Percentiles rank a stretch among this genome's conserved stretches.
Evolutionary conservation across 1,139 yeast genomes (phyloP).

Genomic region (Ashbya aceris): DNA sequence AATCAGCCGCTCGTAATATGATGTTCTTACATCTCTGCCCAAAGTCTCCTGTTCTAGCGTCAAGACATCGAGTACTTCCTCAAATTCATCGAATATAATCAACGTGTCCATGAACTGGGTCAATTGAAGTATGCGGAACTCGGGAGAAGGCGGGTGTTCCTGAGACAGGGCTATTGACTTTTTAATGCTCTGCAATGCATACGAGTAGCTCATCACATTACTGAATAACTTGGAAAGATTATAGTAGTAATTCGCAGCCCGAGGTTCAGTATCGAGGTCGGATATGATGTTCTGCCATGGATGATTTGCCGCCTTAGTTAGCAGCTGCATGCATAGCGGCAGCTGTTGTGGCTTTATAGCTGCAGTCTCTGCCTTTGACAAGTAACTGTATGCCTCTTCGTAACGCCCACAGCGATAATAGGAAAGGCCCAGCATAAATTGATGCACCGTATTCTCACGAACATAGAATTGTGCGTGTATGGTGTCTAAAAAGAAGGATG

Average conservation of each 20-base stretch:
- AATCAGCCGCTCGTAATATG: conserved; percentile 22
- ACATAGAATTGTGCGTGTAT: conserved; percentile 18
- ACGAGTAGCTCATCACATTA: conserved; percentile 12
- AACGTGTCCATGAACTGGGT: conserved; percentile 22
- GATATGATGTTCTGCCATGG: conserved; percentile 21
- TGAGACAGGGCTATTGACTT: conserved; percentile 23
- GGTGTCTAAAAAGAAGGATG: conserved; percentile 11
- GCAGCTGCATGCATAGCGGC: conserved; percentile 16
- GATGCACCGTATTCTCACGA: conserved; percentile 16
- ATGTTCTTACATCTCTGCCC: conserved; percentile 14
- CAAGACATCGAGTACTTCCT: conserved; percentile 26
- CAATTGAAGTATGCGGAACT: conserved; percentile 20
- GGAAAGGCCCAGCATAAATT: conserved; percentile 23
- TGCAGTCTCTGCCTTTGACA: conserved; percentile 5
- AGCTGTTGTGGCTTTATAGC: conserved; percentile 15
- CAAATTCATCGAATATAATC: conserved; percentile 20
- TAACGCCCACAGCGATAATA: conserved; percentile 21
- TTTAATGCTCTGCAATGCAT: conserved; percentile 23
- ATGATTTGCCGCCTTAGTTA: conserved; percentile 10
- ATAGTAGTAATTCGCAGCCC: conserved; percentile 14
- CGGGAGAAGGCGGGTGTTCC: conserved; percentile 14
- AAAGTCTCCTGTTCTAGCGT: conserved; percentile 21
- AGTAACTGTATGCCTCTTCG: conserved; percentile 20
- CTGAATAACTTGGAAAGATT: conserved; percentile 19
- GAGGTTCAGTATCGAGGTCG: conserved; percentile 12